Percentiles rank a stretch among this genome's conserved stretches.
Evolutionary conservation across 441 rosid genomes (phyloP).

Genomic region (Mallotus repandus): DNA sequence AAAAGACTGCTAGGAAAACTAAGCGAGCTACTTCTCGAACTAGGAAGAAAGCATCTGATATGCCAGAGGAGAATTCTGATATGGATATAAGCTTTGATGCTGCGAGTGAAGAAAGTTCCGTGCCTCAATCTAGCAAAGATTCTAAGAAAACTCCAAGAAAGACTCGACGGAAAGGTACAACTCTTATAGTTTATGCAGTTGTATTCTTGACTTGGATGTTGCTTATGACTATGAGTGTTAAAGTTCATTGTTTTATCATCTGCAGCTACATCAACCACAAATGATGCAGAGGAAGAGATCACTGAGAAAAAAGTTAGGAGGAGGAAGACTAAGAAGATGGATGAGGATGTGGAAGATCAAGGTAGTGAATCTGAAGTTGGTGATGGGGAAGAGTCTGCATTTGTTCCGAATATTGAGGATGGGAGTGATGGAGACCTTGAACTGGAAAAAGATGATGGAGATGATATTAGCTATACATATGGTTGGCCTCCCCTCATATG

Average conservation of each 20-base stretch:
- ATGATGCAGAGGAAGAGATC: slow-evolving; percentile 6
- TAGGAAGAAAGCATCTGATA: slow-evolving; percentile 55
- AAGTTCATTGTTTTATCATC: slow-evolving; percentile 14
- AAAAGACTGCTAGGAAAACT: slow-evolving; percentile 47
- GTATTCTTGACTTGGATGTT: neutral
- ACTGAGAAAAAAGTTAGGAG: too few species aligned
- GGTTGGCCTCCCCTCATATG: slow-evolving; percentile 98
- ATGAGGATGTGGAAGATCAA: too few species aligned
- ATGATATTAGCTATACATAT: slow-evolving; percentile 65
- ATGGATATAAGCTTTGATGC: slow-evolving; percentile 29
- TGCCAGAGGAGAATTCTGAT: slow-evolving; percentile 39
- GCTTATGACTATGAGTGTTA: neutral
- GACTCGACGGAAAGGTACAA: slow-evolving; percentile 50
- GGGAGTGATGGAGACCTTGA: slow-evolving; percentile 28
- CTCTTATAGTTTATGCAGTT: slow-evolving; percentile 8
- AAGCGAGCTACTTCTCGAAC: slow-evolving; percentile 45
- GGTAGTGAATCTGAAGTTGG: too few species aligned
- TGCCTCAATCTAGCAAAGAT: neutral
- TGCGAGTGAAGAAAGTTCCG: slow-evolving; percentile 28
- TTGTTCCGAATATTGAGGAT: too few species aligned
- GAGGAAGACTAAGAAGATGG: too few species aligned
- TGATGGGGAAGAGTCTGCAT: too few species aligned
- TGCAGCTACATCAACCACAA: slow-evolving; percentile 40
- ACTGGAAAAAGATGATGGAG: slow-evolving; percentile 51
- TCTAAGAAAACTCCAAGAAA: slow-evolving; percentile 29